Evolutionary conservation across 495 filamentous ascomycete genomes (phyloP).

Genomic region (Lichina pygmaea): DNA sequence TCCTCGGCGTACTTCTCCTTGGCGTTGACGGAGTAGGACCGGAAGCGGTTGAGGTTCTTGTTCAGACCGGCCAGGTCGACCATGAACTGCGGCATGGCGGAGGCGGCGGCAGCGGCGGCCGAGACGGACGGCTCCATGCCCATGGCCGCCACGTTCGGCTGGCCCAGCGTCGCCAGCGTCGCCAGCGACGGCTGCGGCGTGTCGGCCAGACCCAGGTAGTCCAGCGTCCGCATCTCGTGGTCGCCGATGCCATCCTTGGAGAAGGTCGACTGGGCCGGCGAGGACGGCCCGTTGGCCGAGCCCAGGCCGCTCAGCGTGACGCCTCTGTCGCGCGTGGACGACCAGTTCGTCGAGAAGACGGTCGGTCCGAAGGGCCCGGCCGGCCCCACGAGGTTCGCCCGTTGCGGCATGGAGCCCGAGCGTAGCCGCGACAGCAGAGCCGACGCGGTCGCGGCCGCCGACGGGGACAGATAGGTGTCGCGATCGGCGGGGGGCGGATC

Average conservation of each 20-base stretch:
- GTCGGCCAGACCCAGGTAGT: constrained; percentile 86
- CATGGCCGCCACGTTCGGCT: constrained; percentile 20
- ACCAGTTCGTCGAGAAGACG: constrained; percentile 71
- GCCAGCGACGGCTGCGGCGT: constrained; percentile 64
- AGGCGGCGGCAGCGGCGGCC: constrained; percentile 18
- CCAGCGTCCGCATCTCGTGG: constrained; percentile 77
- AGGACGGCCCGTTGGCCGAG: constrained; percentile 71
- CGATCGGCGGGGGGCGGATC: constrained; percentile 37
- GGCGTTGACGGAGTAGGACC: constrained; percentile 94
- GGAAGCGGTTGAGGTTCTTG: constrained; percentile 62
- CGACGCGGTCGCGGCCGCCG: constrained; percentile 15
- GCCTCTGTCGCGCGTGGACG: constrained; percentile 44
- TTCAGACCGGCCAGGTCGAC: constrained; percentile 48
- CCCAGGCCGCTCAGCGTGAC: constrained; percentile 76
- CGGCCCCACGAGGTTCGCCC: constrained; percentile 31
- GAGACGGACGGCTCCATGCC: constrained; percentile 24
- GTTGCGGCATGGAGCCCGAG: constrained; percentile 88
- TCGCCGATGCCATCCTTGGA: constrained; percentile 70
- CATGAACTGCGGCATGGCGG: constrained; percentile 36
- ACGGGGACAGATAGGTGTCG: constrained; percentile 4
- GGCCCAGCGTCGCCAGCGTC: constrained; percentile 30
- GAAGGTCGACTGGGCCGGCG: constrained; percentile 70
- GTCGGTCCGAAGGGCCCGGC: constrained; percentile 66
- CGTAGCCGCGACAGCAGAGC: constrained; percentile 64
- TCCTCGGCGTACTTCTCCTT: constrained; percentile 93